Conservation (phyloP, 345 rosid genomes). For the Ceriops decandra region DNA sequence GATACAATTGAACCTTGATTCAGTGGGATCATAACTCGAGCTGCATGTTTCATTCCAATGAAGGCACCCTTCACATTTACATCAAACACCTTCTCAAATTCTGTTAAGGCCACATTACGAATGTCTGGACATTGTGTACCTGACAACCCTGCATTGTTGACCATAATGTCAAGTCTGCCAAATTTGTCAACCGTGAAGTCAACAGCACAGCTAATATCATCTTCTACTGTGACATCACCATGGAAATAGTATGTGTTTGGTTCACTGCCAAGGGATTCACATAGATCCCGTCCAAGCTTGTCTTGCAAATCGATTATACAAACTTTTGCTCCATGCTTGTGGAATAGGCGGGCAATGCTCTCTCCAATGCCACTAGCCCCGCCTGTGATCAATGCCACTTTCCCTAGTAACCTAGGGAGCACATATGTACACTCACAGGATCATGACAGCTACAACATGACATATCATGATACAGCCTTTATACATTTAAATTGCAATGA, state of each 20-base stretch:
- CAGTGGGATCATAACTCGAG: slow-evolving; percentile 68
- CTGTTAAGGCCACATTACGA: slow-evolving; percentile 42
- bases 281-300: slow-evolving; percentile 44
- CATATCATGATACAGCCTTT: too few relatives aligned
- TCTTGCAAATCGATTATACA: slow-evolving; percentile 74
- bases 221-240: slow-evolving; percentile 71
- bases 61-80: slow-evolving; percentile 82
- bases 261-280: slow-evolving; percentile 43
- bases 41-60: slow-evolving; percentile 87
- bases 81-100: slow-evolving; percentile 61
- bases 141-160: slow-evolving; percentile 74
- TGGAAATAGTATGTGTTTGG: slow-evolving; percentile 45
- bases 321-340: slow-evolving; percentile 75
- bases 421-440: too few relatives aligned
- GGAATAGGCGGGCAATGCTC: slow-evolving; percentile 65
- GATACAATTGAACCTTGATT: slow-evolving; percentile 63
- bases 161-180: slow-evolving; percentile 64
- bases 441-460: too few relatives aligned
- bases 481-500: neutral
- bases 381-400: slow-evolving; percentile 79
- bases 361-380: slow-evolving; percentile 93
- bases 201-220: slow-evolving; percentile 58
- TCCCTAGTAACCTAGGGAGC: slow-evolving; percentile 53
- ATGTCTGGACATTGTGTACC: slow-evolving; percentile 71
- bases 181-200: slow-evolving; percentile 51